Evolutionary conservation across 2,329 filamentous ascomycete genomes (phyloP).

Genomic region (Lasiodiplodia hormozganensis): DNA sequence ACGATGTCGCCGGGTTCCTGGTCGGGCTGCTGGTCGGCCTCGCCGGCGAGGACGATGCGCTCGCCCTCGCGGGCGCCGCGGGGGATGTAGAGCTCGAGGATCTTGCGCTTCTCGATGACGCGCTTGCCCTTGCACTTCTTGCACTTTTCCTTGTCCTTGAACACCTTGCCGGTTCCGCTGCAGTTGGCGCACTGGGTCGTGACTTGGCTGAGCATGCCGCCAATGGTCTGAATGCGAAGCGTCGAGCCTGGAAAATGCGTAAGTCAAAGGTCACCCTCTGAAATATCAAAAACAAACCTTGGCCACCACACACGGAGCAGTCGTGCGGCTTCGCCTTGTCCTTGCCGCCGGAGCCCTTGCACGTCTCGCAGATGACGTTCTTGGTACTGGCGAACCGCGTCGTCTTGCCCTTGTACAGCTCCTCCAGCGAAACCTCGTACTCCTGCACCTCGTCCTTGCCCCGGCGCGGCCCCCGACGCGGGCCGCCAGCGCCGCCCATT

Average conservation of each 20-base stretch:
- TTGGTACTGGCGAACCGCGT: conserved; percentile 97
- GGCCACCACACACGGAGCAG: conserved; percentile 84
- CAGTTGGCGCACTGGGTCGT: conserved; percentile 79
- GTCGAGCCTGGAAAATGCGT: conserved; percentile 62
- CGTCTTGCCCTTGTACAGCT: conserved; percentile 98
- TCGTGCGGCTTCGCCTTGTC: conserved; percentile 84
- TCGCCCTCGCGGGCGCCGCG: conserved; percentile 82
- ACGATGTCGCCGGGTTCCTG: conserved; percentile 92
- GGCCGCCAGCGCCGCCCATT: conserved; percentile 57
- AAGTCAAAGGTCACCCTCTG: conserved; percentile 29
- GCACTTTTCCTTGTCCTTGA: conserved; percentile 96
- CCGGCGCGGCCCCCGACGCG: conserved; percentile 61
- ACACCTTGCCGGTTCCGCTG: conserved; percentile 82
- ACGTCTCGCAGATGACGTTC: conserved; percentile 85
- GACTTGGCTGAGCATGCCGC: conserved; percentile 75
- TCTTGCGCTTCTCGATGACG: conserved; percentile 87
- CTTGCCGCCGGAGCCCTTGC: conserved; percentile 89
- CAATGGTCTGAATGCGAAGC: conserved; percentile 25
- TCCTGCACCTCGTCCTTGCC: conserved; percentile 87
- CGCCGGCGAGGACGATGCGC: conserved; percentile 86
- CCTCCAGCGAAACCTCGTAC: conserved; percentile 90
- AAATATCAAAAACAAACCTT: conserved; percentile 56
- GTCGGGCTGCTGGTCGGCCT: conserved; percentile 91
- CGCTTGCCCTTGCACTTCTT: conserved; percentile 98
- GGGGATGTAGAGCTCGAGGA: conserved; percentile 94